Evolutionary conservation across 495 filamentous ascomycete genomes (phyloP).

Genomic region (Hyphodiscus hymeniophilus): DNA sequence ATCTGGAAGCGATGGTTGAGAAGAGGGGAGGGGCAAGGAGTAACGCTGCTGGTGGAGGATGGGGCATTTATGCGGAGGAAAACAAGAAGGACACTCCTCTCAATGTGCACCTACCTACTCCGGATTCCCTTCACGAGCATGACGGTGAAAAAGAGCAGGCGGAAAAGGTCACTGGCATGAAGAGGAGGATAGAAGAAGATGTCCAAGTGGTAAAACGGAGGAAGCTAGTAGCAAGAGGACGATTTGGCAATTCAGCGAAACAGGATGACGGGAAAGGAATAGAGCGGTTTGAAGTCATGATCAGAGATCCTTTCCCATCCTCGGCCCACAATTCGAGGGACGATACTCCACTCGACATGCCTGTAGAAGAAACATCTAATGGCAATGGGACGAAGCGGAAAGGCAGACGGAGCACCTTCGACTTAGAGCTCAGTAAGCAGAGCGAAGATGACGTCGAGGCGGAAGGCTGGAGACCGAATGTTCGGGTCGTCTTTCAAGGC

Average conservation of each 20-base stretch:
- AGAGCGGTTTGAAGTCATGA: conserved; percentile 50
- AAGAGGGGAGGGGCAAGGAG: conserved; percentile 58
- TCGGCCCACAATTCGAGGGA: neutral
- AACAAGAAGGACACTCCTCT: conserved; percentile 19
- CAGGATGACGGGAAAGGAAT: conserved; percentile 48
- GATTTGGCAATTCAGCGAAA: conserved; percentile 45
- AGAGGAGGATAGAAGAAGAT: conserved; percentile 21
- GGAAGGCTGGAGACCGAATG: conserved; percentile 42
- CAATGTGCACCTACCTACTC: conserved; percentile 19
- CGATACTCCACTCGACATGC: conserved; percentile 17
- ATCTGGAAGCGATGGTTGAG: conserved; percentile 54
- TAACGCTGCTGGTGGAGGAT: conserved; percentile 65
- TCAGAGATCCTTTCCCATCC: conserved; percentile 46
- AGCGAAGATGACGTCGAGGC: conserved; percentile 22
- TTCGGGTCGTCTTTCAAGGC: conserved; percentile 63
- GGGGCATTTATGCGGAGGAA: conserved; percentile 63
- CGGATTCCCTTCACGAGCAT: conserved; percentile 22
- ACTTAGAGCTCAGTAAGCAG: conserved; percentile 21
- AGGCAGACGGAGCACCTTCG: conserved; percentile 27
- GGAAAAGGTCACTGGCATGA: conserved; percentile 15
- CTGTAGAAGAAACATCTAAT: conserved; percentile 8
- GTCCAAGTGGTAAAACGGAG: conserved; percentile 34
- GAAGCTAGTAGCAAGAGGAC: conserved; percentile 37
- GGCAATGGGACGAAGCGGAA: conserved; percentile 22
- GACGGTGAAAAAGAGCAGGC: conserved; percentile 18